Evolutionary conservation across 2,329 filamentous ascomycete species (phyloP).

Genomic region (Colletotrichum spaethianum): DNA sequence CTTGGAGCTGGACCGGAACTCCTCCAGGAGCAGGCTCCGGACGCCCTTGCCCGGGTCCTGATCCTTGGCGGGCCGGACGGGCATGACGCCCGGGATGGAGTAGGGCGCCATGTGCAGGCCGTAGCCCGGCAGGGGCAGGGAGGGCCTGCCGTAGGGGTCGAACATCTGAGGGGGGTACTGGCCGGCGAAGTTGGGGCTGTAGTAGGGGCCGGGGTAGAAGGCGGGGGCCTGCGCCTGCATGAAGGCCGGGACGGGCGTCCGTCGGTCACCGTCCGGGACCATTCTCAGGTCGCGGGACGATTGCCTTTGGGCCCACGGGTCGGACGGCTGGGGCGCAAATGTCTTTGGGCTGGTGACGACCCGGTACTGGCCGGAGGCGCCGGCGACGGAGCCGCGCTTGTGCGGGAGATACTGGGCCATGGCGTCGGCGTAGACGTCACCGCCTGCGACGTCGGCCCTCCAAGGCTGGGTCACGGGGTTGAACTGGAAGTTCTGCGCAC

Average conservation of each 20-base stretch:
- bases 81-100: constrained; percentile 46
- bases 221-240: constrained; percentile 46
- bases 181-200: constrained; percentile 52
- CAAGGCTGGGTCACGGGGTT: constrained; percentile 65
- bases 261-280: constrained; percentile 55
- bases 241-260: constrained; percentile 51
- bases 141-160: constrained; percentile 50
- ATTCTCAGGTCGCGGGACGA: constrained; percentile 52
- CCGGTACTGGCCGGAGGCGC: constrained; percentile 51
- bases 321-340: constrained; percentile 49
- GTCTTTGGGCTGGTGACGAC: constrained; percentile 41
- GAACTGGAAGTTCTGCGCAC: constrained; percentile 58
- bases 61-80: constrained; percentile 62
- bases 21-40: constrained; percentile 81
- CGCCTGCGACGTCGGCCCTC: constrained; percentile 53
- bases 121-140: constrained; percentile 46
- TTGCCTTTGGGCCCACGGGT: constrained; percentile 56
- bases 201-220: constrained; percentile 53
- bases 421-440: constrained; percentile 51
- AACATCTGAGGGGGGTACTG: constrained; percentile 53
- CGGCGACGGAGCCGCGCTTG: constrained; percentile 56
- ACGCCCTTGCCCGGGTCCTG: constrained; percentile 72
- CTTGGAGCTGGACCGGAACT: constrained; percentile 84
- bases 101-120: constrained; percentile 52
- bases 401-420: constrained; percentile 41